Evolutionary conservation across 2,329 filamentous ascomycete species (phyloP).

Genomic region (Claviceps digitariae): DNA sequence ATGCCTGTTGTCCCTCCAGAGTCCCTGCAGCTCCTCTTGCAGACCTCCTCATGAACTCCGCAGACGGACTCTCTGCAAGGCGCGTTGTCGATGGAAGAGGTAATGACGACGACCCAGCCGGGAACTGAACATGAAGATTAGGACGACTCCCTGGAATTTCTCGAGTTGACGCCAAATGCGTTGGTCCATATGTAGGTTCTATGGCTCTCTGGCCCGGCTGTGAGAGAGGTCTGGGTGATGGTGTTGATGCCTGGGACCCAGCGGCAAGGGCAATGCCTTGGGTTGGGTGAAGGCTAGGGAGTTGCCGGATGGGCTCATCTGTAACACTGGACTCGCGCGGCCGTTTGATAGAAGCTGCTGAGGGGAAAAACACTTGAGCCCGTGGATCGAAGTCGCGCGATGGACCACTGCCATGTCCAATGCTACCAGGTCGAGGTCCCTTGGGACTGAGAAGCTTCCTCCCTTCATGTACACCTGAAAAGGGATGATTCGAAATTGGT

Average conservation of each 20-base stretch:
- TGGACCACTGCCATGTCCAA: constrained; percentile 12
- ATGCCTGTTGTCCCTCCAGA: constrained; percentile 23
- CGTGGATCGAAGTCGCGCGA: constrained; percentile 14
- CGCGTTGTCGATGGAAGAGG: constrained; percentile 11
- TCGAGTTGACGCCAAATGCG: constrained; percentile 10
- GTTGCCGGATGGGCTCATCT: constrained; percentile 15
- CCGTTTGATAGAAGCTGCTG: constrained; percentile 18
- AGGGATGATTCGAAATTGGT: constrained; percentile 17
- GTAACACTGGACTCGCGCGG: constrained; percentile 16
- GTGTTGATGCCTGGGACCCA: constrained; percentile 10
- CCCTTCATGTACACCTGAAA: constrained; percentile 16
- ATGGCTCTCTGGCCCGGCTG: constrained; percentile 19
- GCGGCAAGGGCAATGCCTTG: constrained; percentile 12
- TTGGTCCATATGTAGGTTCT: constrained; percentile 13
- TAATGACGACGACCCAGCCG: constrained; percentile 9
- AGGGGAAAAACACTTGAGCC: constrained; percentile 9
- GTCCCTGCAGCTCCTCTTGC: constrained; percentile 14
- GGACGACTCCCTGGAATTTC: constrained; percentile 10
- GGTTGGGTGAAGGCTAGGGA: constrained; percentile 14
- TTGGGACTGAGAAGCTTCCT: constrained; percentile 20
- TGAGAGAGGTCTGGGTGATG: constrained; percentile 21
- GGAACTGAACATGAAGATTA: constrained; percentile 12
- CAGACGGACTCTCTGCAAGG: constrained; percentile 11
- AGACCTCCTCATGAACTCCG: constrained; percentile 19
- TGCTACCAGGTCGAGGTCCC: constrained; percentile 15